Conservation (phyloP, 768 basidiomycete species). For the Strobilomyces echinocephalus region DNA sequence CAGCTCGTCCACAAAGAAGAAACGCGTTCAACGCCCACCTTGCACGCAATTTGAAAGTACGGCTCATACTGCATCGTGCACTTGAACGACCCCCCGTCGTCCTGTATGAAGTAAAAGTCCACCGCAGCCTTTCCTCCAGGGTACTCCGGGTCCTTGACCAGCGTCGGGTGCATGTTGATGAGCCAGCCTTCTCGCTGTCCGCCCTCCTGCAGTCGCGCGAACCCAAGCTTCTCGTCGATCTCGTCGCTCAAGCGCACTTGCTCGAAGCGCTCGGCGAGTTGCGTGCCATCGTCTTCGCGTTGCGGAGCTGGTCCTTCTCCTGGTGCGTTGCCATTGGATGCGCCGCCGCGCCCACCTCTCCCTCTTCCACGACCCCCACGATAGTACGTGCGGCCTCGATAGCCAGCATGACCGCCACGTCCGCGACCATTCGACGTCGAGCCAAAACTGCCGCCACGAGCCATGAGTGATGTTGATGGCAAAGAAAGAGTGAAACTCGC, state of each 20-base stretch:
- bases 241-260: constrained; percentile 71
- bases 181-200: constrained; percentile 82
- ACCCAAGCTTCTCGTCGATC: constrained; percentile 92
- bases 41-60: constrained; percentile 90
- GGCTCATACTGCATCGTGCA: constrained; percentile 90
- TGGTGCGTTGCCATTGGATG: constrained; percentile 28
- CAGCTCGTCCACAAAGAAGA: not conserved
- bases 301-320: constrained; percentile 50
- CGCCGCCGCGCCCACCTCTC: constrained; percentile 32
- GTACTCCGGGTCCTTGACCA: constrained; percentile 82
- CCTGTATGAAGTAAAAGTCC: constrained; percentile 96
- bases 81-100: constrained; percentile 96
- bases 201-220: constrained; percentile 76
- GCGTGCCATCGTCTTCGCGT: constrained; percentile 88
- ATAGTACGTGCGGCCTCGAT: constrained; percentile 30
- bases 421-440: constrained; percentile 45
- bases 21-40: constrained; percentile 45
- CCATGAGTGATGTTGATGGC: constrained; percentile 22
- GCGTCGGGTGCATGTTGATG: constrained; percentile 98
- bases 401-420: constrained; percentile 36
- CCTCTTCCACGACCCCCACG: constrained; percentile 51
- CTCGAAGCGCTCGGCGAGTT: constrained; percentile 83
- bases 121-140: constrained; percentile 85
- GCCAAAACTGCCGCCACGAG: constrained; percentile 52
- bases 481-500: constrained; percentile 5